These are phyloP conservation scores for Colletotrichum coccodes DNA, from an alignment of 2,329 filamentous ascomycete species.

Conservation along the genomic window DNA sequence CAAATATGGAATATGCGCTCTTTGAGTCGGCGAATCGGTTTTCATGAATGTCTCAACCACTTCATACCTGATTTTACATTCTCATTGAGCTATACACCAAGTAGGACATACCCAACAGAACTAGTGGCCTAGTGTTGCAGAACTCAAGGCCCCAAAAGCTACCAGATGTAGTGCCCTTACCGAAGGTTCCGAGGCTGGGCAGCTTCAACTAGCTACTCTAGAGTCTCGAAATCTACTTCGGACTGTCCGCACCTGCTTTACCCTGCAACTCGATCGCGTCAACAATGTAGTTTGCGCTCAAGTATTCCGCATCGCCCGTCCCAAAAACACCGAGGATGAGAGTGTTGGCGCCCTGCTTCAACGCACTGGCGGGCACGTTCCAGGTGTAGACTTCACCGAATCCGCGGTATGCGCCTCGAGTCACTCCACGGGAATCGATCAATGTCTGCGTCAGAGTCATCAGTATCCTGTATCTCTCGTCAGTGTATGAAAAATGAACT, in stretches of 20 bases:
- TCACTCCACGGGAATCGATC: slow-evolving; percentile 67
- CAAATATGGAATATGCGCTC: too few species aligned
- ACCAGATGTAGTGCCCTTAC: too few species aligned
- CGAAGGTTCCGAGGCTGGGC: too few species aligned
- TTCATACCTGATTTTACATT: too few species aligned
- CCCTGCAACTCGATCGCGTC: slow-evolving; percentile 31
- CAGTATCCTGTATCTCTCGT: slow-evolving; percentile 36
- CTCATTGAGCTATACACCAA: too few species aligned
- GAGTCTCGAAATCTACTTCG: too few species aligned
- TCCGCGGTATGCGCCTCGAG: slow-evolving; percentile 66
- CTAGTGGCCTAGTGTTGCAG: too few species aligned
- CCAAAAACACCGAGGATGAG: slow-evolving; percentile 64
- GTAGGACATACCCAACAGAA: too few species aligned
- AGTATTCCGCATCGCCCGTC: slow-evolving; percentile 55
- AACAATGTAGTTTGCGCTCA: slow-evolving; percentile 55
- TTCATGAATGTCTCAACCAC: too few species aligned
- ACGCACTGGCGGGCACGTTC: slow-evolving; percentile 57
- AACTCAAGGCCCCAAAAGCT: too few species aligned
- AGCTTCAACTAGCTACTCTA: not conserved
- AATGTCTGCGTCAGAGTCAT: slow-evolving; percentile 35
- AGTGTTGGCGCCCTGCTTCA: slow-evolving; percentile 62
- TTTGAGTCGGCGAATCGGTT: too few species aligned
- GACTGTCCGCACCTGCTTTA: not conserved
- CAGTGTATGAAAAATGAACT: slow-evolving; percentile 48
- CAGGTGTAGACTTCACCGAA: slow-evolving; percentile 66